Evolutionary conservation across 2,329 filamentous ascomycete genomes (phyloP).

Genomic region (Cytospora piceae): DNA sequence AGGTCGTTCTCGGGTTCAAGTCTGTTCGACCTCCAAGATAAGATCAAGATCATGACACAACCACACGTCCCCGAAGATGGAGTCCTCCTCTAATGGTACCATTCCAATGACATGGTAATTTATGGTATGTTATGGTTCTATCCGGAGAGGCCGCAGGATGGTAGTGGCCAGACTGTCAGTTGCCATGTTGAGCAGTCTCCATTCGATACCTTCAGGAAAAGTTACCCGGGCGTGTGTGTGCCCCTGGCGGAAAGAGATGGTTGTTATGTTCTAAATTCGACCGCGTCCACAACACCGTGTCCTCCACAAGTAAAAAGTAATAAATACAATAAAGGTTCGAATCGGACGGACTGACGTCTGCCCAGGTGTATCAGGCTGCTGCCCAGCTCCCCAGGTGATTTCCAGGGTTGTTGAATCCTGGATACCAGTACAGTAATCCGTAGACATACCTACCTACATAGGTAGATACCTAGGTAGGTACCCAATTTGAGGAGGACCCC

Average conservation of each 20-base stretch:
- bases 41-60: conserved; percentile 12
- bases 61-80: conserved; percentile 2
- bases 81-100: not conserved
- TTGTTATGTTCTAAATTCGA: conserved; percentile 1
- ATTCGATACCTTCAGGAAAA: conserved; percentile 1
- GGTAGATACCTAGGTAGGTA: too few relatives aligned
- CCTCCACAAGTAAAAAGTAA: not conserved
- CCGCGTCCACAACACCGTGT: conserved; percentile 12
- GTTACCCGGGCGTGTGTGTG: conserved; percentile 2
- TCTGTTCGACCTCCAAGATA: not conserved
- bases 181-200: not conserved
- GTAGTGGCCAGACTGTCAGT: conserved; percentile 20
- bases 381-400: not conserved
- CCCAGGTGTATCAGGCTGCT: not conserved
- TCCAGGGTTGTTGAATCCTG: too few relatives aligned
- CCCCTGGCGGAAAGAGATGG: not conserved
- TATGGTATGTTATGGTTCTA: not conserved
- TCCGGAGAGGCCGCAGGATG: conserved; percentile 22
- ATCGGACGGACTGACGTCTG: not conserved
- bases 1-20: not conserved
- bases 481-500: too few relatives aligned
- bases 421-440: too few relatives aligned
- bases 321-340: not conserved
- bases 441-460: too few relatives aligned
- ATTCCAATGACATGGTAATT: not conserved